Conservation (phyloP, 768 basidiomycete genomes). For the Lyophyllum semitale region DNA sequence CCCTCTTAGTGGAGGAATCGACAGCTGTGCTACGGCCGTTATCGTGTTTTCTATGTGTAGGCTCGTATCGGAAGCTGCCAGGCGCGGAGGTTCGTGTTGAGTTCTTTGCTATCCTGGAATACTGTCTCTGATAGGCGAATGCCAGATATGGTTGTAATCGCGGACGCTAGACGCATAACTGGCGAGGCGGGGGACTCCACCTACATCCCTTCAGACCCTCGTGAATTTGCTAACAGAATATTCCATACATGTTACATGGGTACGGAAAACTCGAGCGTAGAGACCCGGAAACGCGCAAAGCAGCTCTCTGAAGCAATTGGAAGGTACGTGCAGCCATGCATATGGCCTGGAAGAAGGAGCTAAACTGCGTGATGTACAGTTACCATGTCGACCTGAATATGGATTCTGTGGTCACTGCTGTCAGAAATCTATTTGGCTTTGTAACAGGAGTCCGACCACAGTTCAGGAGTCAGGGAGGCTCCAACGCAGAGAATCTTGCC, state of each 20-base stretch:
- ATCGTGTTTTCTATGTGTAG: conserved; percentile 98
- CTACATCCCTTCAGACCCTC: conserved; percentile 85
- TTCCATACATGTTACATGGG: conserved; percentile 99
- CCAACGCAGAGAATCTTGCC: conserved; percentile 88
- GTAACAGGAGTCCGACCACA: conserved; percentile 66
- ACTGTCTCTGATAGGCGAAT: not conserved
- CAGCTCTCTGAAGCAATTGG: conserved; percentile 87
- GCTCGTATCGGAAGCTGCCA: conserved; percentile 80
- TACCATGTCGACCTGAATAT: conserved; percentile 96
- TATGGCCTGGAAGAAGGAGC: not conserved
- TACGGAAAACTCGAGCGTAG: conserved; percentile 89
- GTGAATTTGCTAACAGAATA: conserved; percentile 81
- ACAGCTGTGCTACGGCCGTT: conserved; percentile 94
- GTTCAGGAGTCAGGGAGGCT: conserved; percentile 88
- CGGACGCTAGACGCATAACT: conserved; percentile 85
- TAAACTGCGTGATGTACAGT: conserved; percentile 37
- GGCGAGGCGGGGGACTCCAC: conserved; percentile 81
- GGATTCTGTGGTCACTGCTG: conserved; percentile 86
- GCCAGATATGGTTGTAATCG: conserved; percentile 69
- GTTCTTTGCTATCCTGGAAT: not conserved
- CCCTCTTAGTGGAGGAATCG: conserved; percentile 94
- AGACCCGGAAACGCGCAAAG: conserved; percentile 86
- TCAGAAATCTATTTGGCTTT: conserved; percentile 79
- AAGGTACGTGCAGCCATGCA: conserved; percentile 49
- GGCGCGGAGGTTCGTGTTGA: conserved; percentile 55